These are phyloP conservation scores for Seminavis robusta DNA, from an alignment of 108 stramenopile genomes.

Conservation along the genomic window DNA sequence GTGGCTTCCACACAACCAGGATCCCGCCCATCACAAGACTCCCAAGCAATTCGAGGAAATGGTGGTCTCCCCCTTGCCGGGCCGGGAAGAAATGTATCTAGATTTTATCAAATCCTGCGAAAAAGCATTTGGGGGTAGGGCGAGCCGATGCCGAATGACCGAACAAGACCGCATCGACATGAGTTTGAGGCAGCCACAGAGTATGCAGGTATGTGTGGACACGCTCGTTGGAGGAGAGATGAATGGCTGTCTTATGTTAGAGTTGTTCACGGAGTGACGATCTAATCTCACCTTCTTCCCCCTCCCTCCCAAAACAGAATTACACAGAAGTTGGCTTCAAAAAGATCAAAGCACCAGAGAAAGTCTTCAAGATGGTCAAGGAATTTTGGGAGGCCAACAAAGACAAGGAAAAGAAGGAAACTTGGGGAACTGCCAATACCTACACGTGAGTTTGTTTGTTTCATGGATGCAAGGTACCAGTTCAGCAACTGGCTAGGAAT, in stretches of 20 bases:
- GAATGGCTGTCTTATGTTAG: too few relatives aligned
- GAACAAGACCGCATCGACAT: conserved; percentile 79
- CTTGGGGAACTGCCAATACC: conserved; percentile 50
- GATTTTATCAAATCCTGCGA: conserved; percentile 52
- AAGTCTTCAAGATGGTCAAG: conserved; percentile 23
- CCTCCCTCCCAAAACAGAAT: too few relatives aligned
- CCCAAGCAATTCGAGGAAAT: conserved; percentile 55
- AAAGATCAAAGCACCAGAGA: conserved; percentile 42
- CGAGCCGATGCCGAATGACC: conserved; percentile 35
- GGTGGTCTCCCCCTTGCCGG: conserved; percentile 60
- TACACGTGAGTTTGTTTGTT: conserved; percentile 26
- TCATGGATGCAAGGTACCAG: too few relatives aligned
- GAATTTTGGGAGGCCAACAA: conserved; percentile 54
- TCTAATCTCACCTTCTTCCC: too few relatives aligned
- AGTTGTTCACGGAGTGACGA: too few relatives aligned
- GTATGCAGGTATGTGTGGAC: too few relatives aligned
- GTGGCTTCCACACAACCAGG: conserved; percentile 78
- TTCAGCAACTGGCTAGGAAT: too few relatives aligned
- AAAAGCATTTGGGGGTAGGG: conserved; percentile 43
- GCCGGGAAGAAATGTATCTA: conserved; percentile 49
- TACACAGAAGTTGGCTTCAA: conserved; percentile 52
- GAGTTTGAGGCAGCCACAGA: conserved; percentile 67
- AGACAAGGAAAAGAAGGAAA: conserved; percentile 28
- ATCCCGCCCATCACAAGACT: conserved; percentile 21
- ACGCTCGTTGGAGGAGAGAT: too few relatives aligned